These are phyloP conservation scores for Lentinula novae-zelandiae DNA, from an alignment of 1,284 basidiomycete species.

Conservation along the genomic window DNA sequence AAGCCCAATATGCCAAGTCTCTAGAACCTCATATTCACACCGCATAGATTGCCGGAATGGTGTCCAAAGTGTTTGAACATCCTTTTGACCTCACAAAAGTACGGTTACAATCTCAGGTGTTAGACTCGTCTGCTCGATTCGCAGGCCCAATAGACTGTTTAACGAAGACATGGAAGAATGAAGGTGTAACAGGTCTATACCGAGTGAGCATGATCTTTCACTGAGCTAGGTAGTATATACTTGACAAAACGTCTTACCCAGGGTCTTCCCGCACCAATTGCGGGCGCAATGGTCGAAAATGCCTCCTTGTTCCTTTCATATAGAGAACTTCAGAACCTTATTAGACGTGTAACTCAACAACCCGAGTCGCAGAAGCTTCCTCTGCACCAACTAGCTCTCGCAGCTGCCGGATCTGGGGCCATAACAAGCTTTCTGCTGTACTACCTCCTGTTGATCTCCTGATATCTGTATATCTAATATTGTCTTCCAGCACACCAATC, in stretches of 20 bases:
- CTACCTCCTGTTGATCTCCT: slow-evolving; percentile 26
- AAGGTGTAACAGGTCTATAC: slow-evolving; percentile 84
- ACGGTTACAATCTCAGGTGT: slow-evolving; percentile 7
- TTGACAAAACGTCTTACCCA: slow-evolving; percentile 27
- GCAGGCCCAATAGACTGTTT: slow-evolving; percentile 86
- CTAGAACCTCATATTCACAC: not conserved
- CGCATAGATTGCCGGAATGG: slow-evolving; percentile 43
- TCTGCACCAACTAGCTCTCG: slow-evolving; percentile 70
- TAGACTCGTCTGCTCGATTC: slow-evolving; percentile 6
- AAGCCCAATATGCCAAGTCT: slow-evolving; percentile 19
- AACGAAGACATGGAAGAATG: slow-evolving; percentile 71
- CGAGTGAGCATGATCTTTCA: slow-evolving; percentile 50
- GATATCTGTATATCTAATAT: not conserved
- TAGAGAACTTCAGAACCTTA: slow-evolving; percentile 74
- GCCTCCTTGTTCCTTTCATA: slow-evolving; percentile 89
- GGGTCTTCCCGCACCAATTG: slow-evolving; percentile 90
- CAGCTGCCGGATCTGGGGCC: slow-evolving; percentile 84
- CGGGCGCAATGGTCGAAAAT: slow-evolving; percentile 92
- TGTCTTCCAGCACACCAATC: slow-evolving; percentile 3
- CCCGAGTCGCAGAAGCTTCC: slow-evolving; percentile 38
- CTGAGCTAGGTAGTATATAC: slow-evolving; percentile 6
- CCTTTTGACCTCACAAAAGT: slow-evolving; percentile 67
- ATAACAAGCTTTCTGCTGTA: slow-evolving; percentile 85
- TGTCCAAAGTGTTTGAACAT: slow-evolving; percentile 65
- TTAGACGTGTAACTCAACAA: slow-evolving; percentile 33